phyloP scores from a whole-genome alignment of 345 rosid genomes.

The Corymbia maculata region DNA sequence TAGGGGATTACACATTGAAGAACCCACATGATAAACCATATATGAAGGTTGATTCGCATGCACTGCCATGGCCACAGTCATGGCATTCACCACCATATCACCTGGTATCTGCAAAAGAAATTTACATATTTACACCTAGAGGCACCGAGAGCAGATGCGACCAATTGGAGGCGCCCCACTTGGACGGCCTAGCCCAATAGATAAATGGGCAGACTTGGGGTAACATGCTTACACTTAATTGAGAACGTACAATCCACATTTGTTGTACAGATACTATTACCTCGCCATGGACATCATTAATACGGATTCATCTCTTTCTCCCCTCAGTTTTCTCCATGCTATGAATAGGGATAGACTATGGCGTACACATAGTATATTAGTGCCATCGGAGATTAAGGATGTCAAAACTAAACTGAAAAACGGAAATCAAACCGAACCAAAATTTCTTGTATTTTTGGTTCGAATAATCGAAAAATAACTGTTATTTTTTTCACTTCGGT shows the following conservation, averaged over 20 bases:
- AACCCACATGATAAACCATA: constrained; percentile 22
- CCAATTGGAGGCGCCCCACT: background rate
- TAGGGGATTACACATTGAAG: constrained; percentile 16
- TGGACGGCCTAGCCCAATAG: background rate
- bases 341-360: background rate
- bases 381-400: background rate
- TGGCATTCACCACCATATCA: constrained; percentile 27
- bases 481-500: too few relatives aligned
- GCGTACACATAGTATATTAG: background rate
- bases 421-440: too few relatives aligned
- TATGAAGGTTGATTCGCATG: background rate
- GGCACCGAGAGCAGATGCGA: background rate
- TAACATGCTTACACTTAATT: background rate
- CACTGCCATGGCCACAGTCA: constrained; percentile 7
- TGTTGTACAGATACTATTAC: background rate
- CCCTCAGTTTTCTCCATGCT: background rate
- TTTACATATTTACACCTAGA: background rate
- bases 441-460: too few relatives aligned
- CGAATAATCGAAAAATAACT: too few relatives aligned
- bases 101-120: constrained; percentile 10
- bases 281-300: background rate
- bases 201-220: background rate
- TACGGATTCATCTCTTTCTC: background rate
- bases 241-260: background rate
- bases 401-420: background rate